These are phyloP conservation scores for Talaromyces sp. DNA, from an alignment of 2,329 filamentous ascomycete genomes.

Conservation along the genomic window DNA sequence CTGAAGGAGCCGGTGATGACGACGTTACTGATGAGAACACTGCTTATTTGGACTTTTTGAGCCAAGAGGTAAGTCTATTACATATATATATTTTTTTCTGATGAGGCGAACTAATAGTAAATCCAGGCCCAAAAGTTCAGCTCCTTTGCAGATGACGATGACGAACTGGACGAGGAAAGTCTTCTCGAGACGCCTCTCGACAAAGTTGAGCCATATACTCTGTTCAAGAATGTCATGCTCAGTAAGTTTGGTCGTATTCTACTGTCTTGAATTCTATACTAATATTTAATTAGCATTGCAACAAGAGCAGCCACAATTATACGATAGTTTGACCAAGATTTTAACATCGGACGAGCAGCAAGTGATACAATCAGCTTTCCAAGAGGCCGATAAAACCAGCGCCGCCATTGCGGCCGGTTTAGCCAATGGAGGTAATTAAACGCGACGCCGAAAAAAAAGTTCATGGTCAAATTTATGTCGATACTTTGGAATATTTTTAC, in stretches of 20 bases:
- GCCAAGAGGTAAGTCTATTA: conserved; percentile 64
- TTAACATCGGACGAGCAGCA: conserved; percentile 76
- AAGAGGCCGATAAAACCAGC: conserved; percentile 60
- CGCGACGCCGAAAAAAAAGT: background rate
- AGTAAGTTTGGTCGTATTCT: conserved; percentile 56
- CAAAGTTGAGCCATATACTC: conserved; percentile 86
- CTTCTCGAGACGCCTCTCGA: conserved; percentile 91
- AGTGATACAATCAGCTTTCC: conserved; percentile 72
- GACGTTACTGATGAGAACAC: conserved; percentile 86
- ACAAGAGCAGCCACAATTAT: conserved; percentile 85
- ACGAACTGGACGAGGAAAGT: conserved; percentile 87
- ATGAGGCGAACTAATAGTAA: background rate
- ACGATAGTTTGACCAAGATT: conserved; percentile 72
- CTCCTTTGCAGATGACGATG: conserved; percentile 70
- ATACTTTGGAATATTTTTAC: background rate
- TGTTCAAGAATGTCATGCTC: conserved; percentile 78
- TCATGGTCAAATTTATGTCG: background rate
- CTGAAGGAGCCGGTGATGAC: conserved; percentile 54
- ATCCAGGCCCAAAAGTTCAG: conserved; percentile 75
- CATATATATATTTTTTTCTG: background rate
- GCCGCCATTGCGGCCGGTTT: conserved; percentile 30
- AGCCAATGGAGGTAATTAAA: conserved; percentile 23
- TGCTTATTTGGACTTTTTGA: conserved; percentile 92
- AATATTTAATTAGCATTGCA: conserved; percentile 63
- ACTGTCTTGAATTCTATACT: conserved; percentile 21